Evolutionary conservation across 768 basidiomycete genomes (phyloP), one percentile per base, ranked within the genome.

Genomic region (Leccinum disarticulatum): DNA sequence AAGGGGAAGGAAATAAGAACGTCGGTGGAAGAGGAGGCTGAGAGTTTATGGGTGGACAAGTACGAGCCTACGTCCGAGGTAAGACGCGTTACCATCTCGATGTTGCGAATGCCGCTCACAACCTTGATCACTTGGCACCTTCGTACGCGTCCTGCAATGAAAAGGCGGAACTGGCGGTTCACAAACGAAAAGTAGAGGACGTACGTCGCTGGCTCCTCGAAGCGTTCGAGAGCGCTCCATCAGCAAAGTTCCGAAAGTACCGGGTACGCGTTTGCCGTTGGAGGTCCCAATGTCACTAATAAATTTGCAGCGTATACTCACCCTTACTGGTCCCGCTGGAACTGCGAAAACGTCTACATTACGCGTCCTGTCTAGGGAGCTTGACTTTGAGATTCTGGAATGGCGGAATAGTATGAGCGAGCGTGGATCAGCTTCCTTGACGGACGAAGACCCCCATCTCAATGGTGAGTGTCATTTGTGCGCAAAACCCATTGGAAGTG

Each of bases 281-380:
- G 25, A 56, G 22, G 59, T 50, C 19, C 61, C 30, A n/a, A 22
- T 31, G 25, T 51, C 51, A 15, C 25, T 10, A 0, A 31, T 22
- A 1, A n/a, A 38, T 56, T 17, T 27, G 3, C 58, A 98, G 91
- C 82, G 94, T 50, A 85, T 99, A 30, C 81, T 98, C 7, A 84
- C 85, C 0, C 75, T 99, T 11, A 90, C 91, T 3, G 96, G 96
- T 1, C 92, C 93, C 0, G 87, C 96, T 8, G 96, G 96, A 1
- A 84, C 87, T 0, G 96, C 86, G 0, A 99, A 99, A 78, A 97
- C 96, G 0, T 83, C 94, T 0, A 93, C 93, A 0, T 64, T 98
- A 3, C 83, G 84, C 28, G 82, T 94, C 2, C 76, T 99, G 22
- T 80, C 91, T 0, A 76, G 75, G 15, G 92, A 95, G 66, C 74